Conservation (phyloP, 306 rosid species). For the Mimosa pudica region DNA sequence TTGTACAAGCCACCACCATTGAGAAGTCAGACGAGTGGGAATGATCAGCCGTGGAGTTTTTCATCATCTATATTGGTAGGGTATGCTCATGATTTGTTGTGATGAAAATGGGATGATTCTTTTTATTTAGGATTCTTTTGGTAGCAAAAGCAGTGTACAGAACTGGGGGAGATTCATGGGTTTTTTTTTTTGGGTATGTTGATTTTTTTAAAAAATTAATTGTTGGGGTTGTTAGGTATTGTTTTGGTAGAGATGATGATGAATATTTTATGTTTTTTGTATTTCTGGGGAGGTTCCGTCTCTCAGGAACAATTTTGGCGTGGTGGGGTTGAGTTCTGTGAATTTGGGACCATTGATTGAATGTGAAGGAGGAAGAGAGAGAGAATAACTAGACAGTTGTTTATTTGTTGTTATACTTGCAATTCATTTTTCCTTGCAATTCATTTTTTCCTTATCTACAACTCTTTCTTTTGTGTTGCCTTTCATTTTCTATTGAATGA, state of each 20-base stretch:
- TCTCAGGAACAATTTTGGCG: slow-evolving; percentile 62
- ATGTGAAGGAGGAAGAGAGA: slow-evolving; percentile 25
- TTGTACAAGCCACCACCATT: slow-evolving; percentile 47
- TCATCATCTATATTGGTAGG: slow-evolving; percentile 55
- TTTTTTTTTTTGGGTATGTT: not conserved
- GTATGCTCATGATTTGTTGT: slow-evolving; percentile 53
- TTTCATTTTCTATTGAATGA: slow-evolving; percentile 7
- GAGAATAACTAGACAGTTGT: slow-evolving; percentile 37
- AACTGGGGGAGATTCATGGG: slow-evolving; percentile 30
- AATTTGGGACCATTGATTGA: slow-evolving; percentile 40
- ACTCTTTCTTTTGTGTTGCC: not conserved
- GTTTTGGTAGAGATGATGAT: slow-evolving; percentile 13
- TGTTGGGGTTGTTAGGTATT: slow-evolving; percentile 25
- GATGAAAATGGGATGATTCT: slow-evolving; percentile 28
- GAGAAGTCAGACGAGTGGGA: slow-evolving; percentile 5
- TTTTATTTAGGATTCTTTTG: slow-evolving; percentile 58
- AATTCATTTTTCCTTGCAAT: slow-evolving; percentile 3
- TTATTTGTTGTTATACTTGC: slow-evolving; percentile 39
- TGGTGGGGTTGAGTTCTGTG: slow-evolving; percentile 42
- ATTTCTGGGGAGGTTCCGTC: slow-evolving; percentile 42
- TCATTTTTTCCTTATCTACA: not conserved
- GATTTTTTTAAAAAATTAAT: not conserved
- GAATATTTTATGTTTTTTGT: slow-evolving; percentile 18
- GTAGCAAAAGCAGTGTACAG: slow-evolving; percentile 56
- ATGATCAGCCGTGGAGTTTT: slow-evolving; percentile 38